These are phyloP conservation scores for Paecilomyces fulvus DNA, from an alignment of 2,329 filamentous ascomycete species.

Conservation along the genomic window DNA sequence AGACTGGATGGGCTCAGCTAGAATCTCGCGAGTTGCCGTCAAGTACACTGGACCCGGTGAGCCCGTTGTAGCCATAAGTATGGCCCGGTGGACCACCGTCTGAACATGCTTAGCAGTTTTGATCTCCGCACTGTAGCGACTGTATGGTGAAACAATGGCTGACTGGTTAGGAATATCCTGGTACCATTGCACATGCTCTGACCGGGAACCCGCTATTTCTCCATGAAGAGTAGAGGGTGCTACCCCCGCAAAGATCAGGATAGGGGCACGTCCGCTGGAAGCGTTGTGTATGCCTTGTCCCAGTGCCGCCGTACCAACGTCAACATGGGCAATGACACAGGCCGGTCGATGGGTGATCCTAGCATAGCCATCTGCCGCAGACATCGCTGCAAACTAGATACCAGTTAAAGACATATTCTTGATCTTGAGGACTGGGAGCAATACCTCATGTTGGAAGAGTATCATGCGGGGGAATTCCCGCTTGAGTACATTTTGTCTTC, in stretches of 20 bases:
- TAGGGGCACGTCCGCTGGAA: slow-evolving; percentile 59
- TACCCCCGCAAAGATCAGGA: slow-evolving; percentile 67
- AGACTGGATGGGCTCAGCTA: slow-evolving; percentile 69
- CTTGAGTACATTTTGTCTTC: slow-evolving; percentile 6
- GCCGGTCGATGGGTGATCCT: slow-evolving; percentile 9
- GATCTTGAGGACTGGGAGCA: background rate
- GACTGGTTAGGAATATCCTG: slow-evolving; percentile 74
- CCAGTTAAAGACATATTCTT: background rate
- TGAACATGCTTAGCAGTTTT: slow-evolving; percentile 76
- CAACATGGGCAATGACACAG: slow-evolving; percentile 67
- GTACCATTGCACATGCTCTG: slow-evolving; percentile 77
- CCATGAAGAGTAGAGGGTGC: slow-evolving; percentile 67
- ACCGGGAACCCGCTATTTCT: slow-evolving; percentile 62
- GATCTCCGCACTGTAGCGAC: slow-evolving; percentile 70
- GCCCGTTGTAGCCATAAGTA: slow-evolving; percentile 68
- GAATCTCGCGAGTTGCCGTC: slow-evolving; percentile 66
- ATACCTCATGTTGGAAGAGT: slow-evolving; percentile 11
- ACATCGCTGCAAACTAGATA: slow-evolving; percentile 11
- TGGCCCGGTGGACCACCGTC: slow-evolving; percentile 72
- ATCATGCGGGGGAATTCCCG: slow-evolving; percentile 10
- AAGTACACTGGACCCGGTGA: slow-evolving; percentile 74
- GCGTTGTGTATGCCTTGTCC: slow-evolving; percentile 73
- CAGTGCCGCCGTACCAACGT: slow-evolving; percentile 68
- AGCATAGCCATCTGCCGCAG: slow-evolving; percentile 10
- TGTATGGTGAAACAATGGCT: slow-evolving; percentile 71